Evolutionary conservation across 805 yeast genomes (phyloP), one percentile per base, ranked within the genome.

Genomic region (Hanseniaspora osmophila): DNA sequence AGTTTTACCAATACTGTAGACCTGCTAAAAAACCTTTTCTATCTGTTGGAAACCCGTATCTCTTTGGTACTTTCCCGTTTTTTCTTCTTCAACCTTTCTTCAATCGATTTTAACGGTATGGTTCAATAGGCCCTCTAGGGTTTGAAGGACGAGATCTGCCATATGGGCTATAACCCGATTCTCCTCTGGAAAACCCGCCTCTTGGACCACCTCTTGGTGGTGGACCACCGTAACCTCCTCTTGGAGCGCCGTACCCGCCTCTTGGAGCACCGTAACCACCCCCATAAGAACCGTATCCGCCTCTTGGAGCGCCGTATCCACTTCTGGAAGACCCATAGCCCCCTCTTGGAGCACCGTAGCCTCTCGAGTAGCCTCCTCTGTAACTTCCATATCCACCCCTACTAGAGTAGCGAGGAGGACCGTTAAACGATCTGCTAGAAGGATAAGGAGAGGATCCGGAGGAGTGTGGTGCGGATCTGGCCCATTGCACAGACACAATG

Each of bases 401-500:
- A 18, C 41, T 15, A 6, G 41, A 38, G 19, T 38, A 22, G n/a
- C 30, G 41, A 10, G 29, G 41, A 29, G 37, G 41, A 37, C 33
- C 42, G 40, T 17, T 41, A 29, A 38, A 44, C 2, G 47, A 27
- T 18, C 19, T 41, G 37, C 38, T 38, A 10, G 49, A 44, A 18
- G 47, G 44, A 1, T 43, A 46, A 37, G 46, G 41, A 2, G 46
- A 43, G 39, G 40, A 12, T 11, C 45, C 43, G 30, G 60, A 51
- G 11, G 67, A 60, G 49, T 63, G 69, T 6, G 80, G 79, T 49
- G 73, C 73, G 13, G 76, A 71, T 53, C 71, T 69, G 9, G 81
- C 81, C 61, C 71, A 62, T 59, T 75, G 76, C 29, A 76, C 77
- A 19, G 62, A 66, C 48, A 77, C 61, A 3, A 70, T 71, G 22